Base-by-base conservation (phyloP, 2,329 filamentous ascomycete species). In the Davidsoniella australis region DNA sequence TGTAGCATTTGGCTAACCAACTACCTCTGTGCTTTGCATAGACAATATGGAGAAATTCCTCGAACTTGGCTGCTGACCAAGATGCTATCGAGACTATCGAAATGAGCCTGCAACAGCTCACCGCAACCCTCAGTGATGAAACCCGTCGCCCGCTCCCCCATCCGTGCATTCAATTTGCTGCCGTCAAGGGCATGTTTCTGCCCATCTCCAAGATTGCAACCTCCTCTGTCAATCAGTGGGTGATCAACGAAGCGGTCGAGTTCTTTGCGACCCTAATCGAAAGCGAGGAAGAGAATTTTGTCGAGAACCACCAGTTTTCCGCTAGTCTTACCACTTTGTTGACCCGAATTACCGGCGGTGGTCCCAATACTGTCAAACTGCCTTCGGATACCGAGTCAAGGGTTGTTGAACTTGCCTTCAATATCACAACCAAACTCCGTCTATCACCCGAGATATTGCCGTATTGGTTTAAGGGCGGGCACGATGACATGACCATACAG, bases 361-460 rank as follows among this genome's bases (percentile, higher is more conserved):
- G 54, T 41, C 33, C 43, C 24, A 84, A 83, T 57, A 80, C 76
- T 59, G 77, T 85, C 54, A 73, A 78, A n/a, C 68, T 88, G 3
- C 78, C 82, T 37, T 73, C 79, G 48, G 85, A 94, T 51, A 88
- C 85, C 9, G 88, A 96, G 63, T 82, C 82, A 8, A 80, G 87
- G 52, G 80, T 96, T 44, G 85, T 96, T 47, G 89, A 98, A 66
- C 68, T 98, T 50, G 75, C 94, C 41, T 98, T 98, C 66, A 93
- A 89, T 54, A 88, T 98, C 56, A 86, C 91, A 17, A 93, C 91
- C 56, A 96, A 96, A 71, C 94, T 98, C 57, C 75, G 91, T 42
- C 69, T 95, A 54, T 82, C 93, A 57, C 88, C 91, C 4, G 75
- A 80, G 52, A 89, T 96, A 49, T 67, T 98, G 43, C 76, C 85